Evolutionary conservation across 208 protist species (phyloP), one percentile per base, ranked within the genome.

Genomic region (Leishmania mexicana): DNA sequence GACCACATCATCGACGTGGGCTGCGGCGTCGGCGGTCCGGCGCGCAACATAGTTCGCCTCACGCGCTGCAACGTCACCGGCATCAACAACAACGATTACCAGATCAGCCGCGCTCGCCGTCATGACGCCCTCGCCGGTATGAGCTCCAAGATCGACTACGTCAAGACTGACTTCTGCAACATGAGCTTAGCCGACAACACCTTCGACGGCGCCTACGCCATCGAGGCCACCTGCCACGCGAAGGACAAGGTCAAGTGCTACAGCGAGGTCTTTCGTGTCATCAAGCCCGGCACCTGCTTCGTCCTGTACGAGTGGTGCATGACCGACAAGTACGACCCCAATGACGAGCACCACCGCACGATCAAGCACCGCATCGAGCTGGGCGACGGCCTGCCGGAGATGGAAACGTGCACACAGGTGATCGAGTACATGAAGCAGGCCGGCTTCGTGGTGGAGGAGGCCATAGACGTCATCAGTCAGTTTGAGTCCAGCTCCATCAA

Each of bases 21-120:
- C 82, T 99, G 99, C 88, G 99, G 99, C 81, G 96, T 99, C 49
- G 98, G 98, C 76, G 99, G 99, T 38, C 99, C 98, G 60, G 87
- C 92, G 24, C 91, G 98, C 54, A 97, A 98, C 88, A 98, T 99
- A 76, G 98, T 98, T 24, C 93, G 96, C 81, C 98, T 99, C 89
- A 93, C 97, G 21, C 94, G 93, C 76, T 98, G 96, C 80, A 88
- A 98, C 75, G 91, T 99, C 64, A 97, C 91, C 21, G 99, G 99
- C 47, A 80, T 99, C n/a, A 99, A 99, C 91, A 99, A 99, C 90
- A 99, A 99, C 90, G 96, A 97, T 76, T 99, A 99, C 90, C 98
- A 99, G 91, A 97, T 99, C 68, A 81, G 83, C 71, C 90, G 95
- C 60, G 97, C 88, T 45, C 96, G 95, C 79, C 84, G 87, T 58